Evolutionary conservation across 371 early-diverging fungal species (phyloP).

Genomic region (Actinomortierella ambigua): DNA sequence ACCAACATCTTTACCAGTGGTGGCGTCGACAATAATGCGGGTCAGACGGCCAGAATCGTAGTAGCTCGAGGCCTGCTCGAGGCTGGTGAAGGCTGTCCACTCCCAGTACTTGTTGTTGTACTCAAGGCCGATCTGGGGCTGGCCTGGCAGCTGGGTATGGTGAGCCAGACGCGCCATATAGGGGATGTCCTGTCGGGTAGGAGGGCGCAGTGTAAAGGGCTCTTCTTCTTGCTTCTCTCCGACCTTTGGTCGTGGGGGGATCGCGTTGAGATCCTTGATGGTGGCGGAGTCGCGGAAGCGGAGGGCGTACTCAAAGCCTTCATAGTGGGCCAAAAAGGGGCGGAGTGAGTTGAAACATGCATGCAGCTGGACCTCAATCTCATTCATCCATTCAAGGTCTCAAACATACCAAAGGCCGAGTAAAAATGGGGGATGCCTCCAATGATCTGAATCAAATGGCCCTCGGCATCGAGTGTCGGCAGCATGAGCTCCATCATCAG

Average conservation of each 20-base stretch:
- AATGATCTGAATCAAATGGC: conserved; percentile 29
- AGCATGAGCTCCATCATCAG: conserved; percentile 29
- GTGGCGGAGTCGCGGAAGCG: background rate
- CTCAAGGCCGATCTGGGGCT: conserved; percentile 9
- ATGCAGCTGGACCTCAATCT: background rate
- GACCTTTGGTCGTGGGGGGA: no score
- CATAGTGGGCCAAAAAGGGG: background rate
- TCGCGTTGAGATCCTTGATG: conserved; percentile 6
- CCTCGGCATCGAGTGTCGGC: conserved; percentile 28
- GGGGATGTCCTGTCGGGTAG: conserved; percentile 19
- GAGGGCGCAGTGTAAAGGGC: conserved; percentile 20
- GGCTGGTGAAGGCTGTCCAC: conserved; percentile 13
- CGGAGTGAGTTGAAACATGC: background rate
- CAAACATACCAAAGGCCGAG: conserved; percentile 8
- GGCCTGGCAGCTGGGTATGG: background rate
- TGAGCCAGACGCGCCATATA: conserved; percentile 15
- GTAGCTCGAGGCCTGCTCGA: background rate
- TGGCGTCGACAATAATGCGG: conserved; percentile 19
- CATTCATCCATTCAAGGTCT: background rate
- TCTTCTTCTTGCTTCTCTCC: conserved; percentile 3
- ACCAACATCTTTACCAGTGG: conserved; percentile 21
- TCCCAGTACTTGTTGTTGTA: conserved; percentile 20
- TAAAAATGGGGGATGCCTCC: conserved; percentile 36
- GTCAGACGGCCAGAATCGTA: conserved; percentile 4
- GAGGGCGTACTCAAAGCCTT: conserved; percentile 36